These are phyloP conservation scores for Aspergillus sclerotialis DNA, from an alignment of 2,329 filamentous ascomycete genomes.

Conservation along the genomic window DNA sequence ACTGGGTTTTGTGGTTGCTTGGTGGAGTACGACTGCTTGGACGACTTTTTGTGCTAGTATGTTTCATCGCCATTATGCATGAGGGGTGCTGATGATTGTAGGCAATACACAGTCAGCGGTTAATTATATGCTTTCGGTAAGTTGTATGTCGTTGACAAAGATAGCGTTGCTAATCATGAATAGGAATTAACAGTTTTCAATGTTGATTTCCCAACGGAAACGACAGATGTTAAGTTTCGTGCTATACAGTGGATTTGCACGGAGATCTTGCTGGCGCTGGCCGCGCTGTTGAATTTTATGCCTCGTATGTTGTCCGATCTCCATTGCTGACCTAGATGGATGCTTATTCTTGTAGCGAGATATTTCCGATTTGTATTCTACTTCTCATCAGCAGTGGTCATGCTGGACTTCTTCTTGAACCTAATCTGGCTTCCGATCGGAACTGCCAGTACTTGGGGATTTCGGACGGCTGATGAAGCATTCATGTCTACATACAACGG, in stretches of 20 bases:
- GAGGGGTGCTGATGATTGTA: slow-evolving; percentile 8
- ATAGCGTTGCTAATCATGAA: slow-evolving; percentile 7
- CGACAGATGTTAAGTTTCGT: slow-evolving; percentile 49
- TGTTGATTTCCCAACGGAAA: slow-evolving; percentile 48
- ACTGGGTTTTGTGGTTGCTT: slow-evolving; percentile 56
- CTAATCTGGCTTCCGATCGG: slow-evolving; percentile 56
- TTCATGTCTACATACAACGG: slow-evolving; percentile 57
- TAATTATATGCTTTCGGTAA: slow-evolving; percentile 48
- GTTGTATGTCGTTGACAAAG: slow-evolving; percentile 6
- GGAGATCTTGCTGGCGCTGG: slow-evolving; percentile 45
- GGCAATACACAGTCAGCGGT: slow-evolving; percentile 46
- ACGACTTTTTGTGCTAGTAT: slow-evolving; percentile 51
- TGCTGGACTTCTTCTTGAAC: slow-evolving; percentile 54
- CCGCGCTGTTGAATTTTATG: slow-evolving; percentile 44
- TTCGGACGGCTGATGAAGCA: slow-evolving; percentile 52
- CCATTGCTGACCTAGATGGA: slow-evolving; percentile 30
- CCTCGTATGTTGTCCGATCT: slow-evolving; percentile 42
- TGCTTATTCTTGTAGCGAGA: slow-evolving; percentile 31
- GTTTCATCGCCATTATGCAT: slow-evolving; percentile 4
- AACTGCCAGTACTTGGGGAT: slow-evolving; percentile 49
- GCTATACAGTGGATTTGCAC: slow-evolving; percentile 56
- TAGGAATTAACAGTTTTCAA: slow-evolving; percentile 54
- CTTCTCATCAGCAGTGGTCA: slow-evolving; percentile 35
- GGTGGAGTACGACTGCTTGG: slow-evolving; percentile 59
- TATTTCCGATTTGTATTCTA: slow-evolving; percentile 36